phyloP scores from a whole-genome alignment of 1,284 basidiomycete species.

The Ceratobasidium sp. region DNA sequence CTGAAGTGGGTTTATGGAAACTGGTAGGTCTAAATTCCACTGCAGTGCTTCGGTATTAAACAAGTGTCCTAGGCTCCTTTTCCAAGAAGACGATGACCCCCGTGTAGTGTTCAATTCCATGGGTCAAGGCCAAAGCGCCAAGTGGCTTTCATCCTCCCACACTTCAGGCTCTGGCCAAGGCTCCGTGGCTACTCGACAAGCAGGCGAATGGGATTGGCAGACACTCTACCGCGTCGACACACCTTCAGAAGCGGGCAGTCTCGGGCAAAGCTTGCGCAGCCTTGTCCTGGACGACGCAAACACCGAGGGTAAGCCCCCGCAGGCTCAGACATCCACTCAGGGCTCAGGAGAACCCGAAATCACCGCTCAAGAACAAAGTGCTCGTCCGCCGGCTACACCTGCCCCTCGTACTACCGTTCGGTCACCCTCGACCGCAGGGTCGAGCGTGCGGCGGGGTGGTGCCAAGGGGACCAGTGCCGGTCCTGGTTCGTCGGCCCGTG shows the following conservation, averaged over 20 bases:
- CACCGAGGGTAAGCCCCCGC: conserved; percentile 12
- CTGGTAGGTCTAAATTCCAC: conserved; percentile 54
- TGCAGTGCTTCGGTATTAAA: background rate
- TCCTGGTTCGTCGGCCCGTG: conserved; percentile 12
- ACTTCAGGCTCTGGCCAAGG: conserved; percentile 55
- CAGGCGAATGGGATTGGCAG: conserved; percentile 76
- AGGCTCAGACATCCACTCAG: conserved; percentile 35
- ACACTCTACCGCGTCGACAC: conserved; percentile 55
- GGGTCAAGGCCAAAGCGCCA: conserved; percentile 70
- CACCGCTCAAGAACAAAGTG: conserved; percentile 2
- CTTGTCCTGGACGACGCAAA: conserved; percentile 28
- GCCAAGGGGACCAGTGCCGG: conserved; percentile 6
- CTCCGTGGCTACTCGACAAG: conserved; percentile 9
- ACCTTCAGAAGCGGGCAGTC: conserved; percentile 37
- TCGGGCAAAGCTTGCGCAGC: conserved; percentile 37
- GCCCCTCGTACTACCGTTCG: conserved; percentile 30
- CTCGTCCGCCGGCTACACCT: conserved; percentile 16
- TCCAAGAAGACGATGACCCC: conserved; percentile 73
- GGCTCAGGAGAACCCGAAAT: conserved; percentile 18
- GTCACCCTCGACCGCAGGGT: background rate
- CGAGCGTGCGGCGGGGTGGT: conserved; percentile 28
- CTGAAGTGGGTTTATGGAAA: conserved; percentile 84
- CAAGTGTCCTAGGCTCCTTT: conserved; percentile 59
- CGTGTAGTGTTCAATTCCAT: conserved; percentile 69
- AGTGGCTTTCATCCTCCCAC: conserved; percentile 58